Percentiles rank a stretch among this genome's conserved stretches.
phyloP scores from a whole-genome alignment of 1,284 basidiomycete genomes.

The Chalciporus sp. region DNA sequence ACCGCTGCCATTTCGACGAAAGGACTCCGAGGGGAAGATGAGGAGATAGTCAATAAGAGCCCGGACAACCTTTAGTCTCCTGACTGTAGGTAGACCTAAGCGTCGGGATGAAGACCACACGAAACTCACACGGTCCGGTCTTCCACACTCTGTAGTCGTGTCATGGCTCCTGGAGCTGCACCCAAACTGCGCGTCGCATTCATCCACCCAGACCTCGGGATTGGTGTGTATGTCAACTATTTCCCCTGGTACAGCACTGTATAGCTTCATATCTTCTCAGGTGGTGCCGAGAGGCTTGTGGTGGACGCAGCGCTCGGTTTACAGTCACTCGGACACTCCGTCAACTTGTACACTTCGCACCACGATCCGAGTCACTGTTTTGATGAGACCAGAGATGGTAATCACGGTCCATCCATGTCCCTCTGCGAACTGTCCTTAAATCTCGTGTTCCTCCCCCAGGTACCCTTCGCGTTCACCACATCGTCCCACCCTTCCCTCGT shows the following conservation, averaged over 20 bases:
- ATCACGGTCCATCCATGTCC: slow-evolving; percentile 16
- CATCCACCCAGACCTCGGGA: slow-evolving; percentile 94
- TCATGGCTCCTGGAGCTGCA: slow-evolving; percentile 12
- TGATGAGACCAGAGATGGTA: slow-evolving; percentile 88
- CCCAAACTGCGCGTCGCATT: slow-evolving; percentile 67
- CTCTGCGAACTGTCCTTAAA: not conserved
- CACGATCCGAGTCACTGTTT: slow-evolving; percentile 88
- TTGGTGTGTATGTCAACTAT: slow-evolving; percentile 61
- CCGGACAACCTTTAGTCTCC: too few species aligned
- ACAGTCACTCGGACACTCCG: slow-evolving; percentile 81
- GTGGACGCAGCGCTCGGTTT: slow-evolving; percentile 95
- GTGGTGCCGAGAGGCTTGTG: slow-evolving; percentile 92
- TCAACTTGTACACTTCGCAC: slow-evolving; percentile 94
- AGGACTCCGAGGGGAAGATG: not conserved
- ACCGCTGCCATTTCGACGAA: too few species aligned
- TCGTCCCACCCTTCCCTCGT: slow-evolving; percentile 80
- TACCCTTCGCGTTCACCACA: slow-evolving; percentile 79
- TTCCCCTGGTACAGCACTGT: not conserved
- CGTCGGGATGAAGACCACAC: too few species aligned
- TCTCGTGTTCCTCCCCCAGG: slow-evolving; percentile 48
- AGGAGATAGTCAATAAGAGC: not conserved
- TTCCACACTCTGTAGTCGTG: not conserved
- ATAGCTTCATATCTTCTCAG: slow-evolving; percentile 43
- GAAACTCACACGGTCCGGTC: not conserved
- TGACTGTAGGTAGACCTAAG: too few species aligned